Base-by-base conservation (phyloP, 257 asterid species). In the Osmanthus fragrans region DNA sequence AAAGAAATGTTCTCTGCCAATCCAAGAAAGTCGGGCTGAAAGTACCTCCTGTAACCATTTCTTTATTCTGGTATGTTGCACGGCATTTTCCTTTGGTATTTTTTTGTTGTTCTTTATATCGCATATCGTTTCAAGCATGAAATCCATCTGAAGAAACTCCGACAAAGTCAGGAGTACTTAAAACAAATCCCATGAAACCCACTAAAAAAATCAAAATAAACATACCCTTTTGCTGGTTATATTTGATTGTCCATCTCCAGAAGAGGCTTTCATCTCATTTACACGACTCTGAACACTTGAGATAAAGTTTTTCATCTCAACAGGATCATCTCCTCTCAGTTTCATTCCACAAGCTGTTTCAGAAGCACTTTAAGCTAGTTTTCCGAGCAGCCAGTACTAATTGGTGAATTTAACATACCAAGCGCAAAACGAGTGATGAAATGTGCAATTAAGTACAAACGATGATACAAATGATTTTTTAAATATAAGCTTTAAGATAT, bases 41-140 rank as follows among this genome's bases (percentile, higher is more conserved):
- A 42, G 80, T 66, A 90, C 99, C 98, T 90, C 89, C 79, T 93
- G 97, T 69, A 93, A 86, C 99, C 98, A 93, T 84, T 93, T 92
- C 87, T 89, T 93, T 73, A 92, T 84, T 75, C 92, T 87, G 74
- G 92, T 87, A 86, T 86, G 93, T 87, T 88, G 97, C 71, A 87
- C 78, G 25, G 91, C 85, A 39, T 90, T 96, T 84, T 88, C 97
- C 86, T 87, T 89, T 12, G 87, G 64, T 86, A 78, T 90, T 79
- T 84, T 86, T 80, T 88, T 96, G 72, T 96, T 96, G 98, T 96
- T 96, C 89, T 96, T 96, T 70, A 96, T 92, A 71, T 96, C 99
- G 30, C 89, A 90, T 83, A 96, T 90, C 30, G 93, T 88, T 78
- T 93, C 97, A 77, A 96, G 86, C 98, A 93, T 93, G 83, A 93